Evolutionary conservation across 495 filamentous ascomycete genomes (phyloP).

Genomic region (Copromyces sp.): DNA sequence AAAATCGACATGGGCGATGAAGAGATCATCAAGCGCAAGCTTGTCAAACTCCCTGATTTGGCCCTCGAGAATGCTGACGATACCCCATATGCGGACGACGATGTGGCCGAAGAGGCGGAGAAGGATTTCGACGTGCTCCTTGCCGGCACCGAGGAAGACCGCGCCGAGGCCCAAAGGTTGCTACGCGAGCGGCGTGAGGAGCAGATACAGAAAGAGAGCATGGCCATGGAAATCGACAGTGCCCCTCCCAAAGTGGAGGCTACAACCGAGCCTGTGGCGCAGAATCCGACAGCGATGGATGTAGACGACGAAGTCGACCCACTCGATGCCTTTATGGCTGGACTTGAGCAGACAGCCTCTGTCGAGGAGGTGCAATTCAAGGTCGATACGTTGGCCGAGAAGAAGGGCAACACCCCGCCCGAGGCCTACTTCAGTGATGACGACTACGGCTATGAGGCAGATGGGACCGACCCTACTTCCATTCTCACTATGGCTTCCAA

Average conservation of each 20-base stretch:
- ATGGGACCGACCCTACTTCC: conserved; percentile 61
- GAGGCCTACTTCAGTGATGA: conserved; percentile 80
- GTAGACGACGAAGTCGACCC: conserved; percentile 78
- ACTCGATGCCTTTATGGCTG: conserved; percentile 92
- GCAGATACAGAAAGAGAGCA: conserved; percentile 34
- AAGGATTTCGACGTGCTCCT: conserved; percentile 66
- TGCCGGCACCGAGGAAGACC: conserved; percentile 67
- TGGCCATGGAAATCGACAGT: conserved; percentile 43
- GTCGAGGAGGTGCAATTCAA: neutral
- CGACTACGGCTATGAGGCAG: conserved; percentile 64
- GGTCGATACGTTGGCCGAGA: neutral
- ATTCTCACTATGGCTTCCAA: conserved; percentile 82
- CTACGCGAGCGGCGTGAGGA: conserved; percentile 45
- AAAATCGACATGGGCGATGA: conserved; percentile 82
- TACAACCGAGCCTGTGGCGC: neutral
- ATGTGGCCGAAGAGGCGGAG: conserved; percentile 48
- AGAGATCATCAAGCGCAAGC: conserved; percentile 71
- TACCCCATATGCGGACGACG: conserved; percentile 47
- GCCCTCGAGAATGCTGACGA: conserved; percentile 52
- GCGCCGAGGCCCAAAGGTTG: conserved; percentile 70
- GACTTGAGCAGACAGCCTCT: conserved; percentile 38
- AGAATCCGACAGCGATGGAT: conserved; percentile 29
- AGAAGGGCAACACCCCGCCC: conserved; percentile 48
- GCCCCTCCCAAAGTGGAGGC: conserved; percentile 4
- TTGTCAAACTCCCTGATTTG: conserved; percentile 75